Base-by-base conservation (phyloP, 2,329 filamentous ascomycete species). In the Talaromyces atroroseus region DNA sequence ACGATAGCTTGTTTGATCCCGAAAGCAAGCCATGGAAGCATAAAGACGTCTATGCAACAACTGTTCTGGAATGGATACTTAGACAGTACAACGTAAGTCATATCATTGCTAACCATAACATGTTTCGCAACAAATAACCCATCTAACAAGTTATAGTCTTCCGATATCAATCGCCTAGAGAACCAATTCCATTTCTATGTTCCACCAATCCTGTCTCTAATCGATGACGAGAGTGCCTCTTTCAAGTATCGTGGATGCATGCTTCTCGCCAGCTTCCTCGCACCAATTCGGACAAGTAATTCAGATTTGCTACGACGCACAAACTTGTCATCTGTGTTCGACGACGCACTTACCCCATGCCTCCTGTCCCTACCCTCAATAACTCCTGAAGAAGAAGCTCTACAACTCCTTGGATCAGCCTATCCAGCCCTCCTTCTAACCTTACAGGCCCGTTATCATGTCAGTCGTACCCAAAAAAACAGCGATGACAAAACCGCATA, bases 331-430 rank as follows among this genome's bases (percentile, higher is more conserved):
- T 74, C 74, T 2, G 75, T 77, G 54, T 77, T 77, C 58, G 68
- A 74, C 63, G 74, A 77, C 44, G 74, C 74, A 23, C 60, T 78
- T 34, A 68, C 65, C 16, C 88, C 90, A 0, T 84, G 85, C 36
- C 79, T 96, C n/a, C 79, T 87, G 7, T 89, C 85, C 64, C 78
- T 96, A 5, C 92, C 92, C 0, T 83, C 80, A 12, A 75, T 95
- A 44, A 96, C 90, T 0, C 84, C 88, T 0, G 87, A 89, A 64
- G 68, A 78, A 0, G 88, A 94, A 56, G 88, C 88, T 3, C 66
- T 88, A 1, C 65, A 67, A 1, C 74, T 96, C 2, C 79, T 96
- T 1, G 66, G 70, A 5, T 77, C 79, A 6, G 84, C 87, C 0
- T 95, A 91, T 61, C 77, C 80, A 7, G 84, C 85, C 1, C 76